Evolutionary conservation across 176 grass and related monocot genomes (phyloP), one percentile per base, ranked within the genome.

Genomic region (Ensete glaucum): DNA sequence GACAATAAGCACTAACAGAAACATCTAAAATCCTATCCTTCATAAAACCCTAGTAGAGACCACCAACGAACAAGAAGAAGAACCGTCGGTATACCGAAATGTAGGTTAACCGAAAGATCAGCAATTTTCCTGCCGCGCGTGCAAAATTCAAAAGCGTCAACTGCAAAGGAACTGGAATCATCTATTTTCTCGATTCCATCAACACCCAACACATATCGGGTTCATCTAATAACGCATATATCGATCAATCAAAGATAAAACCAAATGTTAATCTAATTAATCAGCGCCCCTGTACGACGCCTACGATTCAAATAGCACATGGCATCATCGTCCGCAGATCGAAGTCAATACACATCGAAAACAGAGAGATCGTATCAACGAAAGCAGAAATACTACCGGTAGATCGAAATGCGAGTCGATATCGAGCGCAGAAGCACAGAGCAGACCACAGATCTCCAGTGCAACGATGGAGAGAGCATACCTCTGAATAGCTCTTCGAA

Each of bases 401-500:
- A 15, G 22, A 14, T 15, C 11, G 9, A 11, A 66, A 66, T 66
- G 63, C 63, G 2, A 11, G 26, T 66, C 5, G 24, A 66, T 21
- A 6, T 66, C 63, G 26, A 66, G 11, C 54, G 54, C 54, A 4
- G 54, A 15, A 16, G 17, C 54, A 27, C 23, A 29, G 9, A 27
- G 0, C 24, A 23, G 23, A 26, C 12, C 24, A n/a, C 50, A 63
- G 52, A 59, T 75, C 27, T 14, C 67, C 60, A 1, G 16, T 20
- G 26, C 29, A 34, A 6, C 6, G 12, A 50, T 1, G 13, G 17
- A 51, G 34, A 19, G 9, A 15, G 2, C 9, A 87, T 89, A 96
- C 93, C 93, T 83, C 85, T 87, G 78, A 96, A 96, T 65, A 76
- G 87, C 79, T 96, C 91, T 78, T 88, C 81, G 73, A 96, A 91